Evolutionary conservation across 805 yeast genomes (phyloP), one percentile per base, ranked within the genome.

Genomic region (Kregervanrija delftensis): DNA sequence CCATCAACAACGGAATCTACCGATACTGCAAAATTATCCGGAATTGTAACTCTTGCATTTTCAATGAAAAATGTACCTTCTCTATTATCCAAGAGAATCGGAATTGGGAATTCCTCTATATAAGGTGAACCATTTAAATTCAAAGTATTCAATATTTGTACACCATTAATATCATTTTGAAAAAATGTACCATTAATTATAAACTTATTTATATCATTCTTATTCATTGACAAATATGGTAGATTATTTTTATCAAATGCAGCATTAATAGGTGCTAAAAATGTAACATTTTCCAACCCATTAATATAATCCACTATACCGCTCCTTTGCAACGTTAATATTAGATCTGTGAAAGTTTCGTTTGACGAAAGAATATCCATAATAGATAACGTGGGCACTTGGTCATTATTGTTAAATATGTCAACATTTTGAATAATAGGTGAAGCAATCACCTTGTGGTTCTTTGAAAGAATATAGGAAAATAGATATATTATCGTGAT

Each of bases 201-300:
- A 53, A 74, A 64, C 32, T 63, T 58, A 15, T 54, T 39, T 11
- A 63, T 45, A 9, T 54, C 55, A 11, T 48, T 35, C 28, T 49
- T 45, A 13, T 45, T 31, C 16, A 56, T 33, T 22, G 46, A 15
- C 11, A 37, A 39, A 9, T 31, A 13, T 30, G 30, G 39, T 4
- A 38, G 33, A 8, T 46, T 43, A 10, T 45, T 35, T 2, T 41
- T 37, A 11, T 42, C 53, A 60, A 84, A 86, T 1, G 96, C 96
- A 51, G 82, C 79, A 58, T 87, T 87, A 11, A 83, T 73, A 0
- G 96, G 95, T 1, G 95, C 95, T 35, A 84, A 58, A n/a, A 87
- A 62, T 0, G 96, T 86, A 46, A 82, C 76, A 58, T 85, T 82
- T 17, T 66, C 64, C 48, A 83, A 59, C 15, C 64, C 64, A 56